Base-by-base conservation (phyloP, 176 grass and related monocot genomes). In the maize (Zea mays) region DNA sequence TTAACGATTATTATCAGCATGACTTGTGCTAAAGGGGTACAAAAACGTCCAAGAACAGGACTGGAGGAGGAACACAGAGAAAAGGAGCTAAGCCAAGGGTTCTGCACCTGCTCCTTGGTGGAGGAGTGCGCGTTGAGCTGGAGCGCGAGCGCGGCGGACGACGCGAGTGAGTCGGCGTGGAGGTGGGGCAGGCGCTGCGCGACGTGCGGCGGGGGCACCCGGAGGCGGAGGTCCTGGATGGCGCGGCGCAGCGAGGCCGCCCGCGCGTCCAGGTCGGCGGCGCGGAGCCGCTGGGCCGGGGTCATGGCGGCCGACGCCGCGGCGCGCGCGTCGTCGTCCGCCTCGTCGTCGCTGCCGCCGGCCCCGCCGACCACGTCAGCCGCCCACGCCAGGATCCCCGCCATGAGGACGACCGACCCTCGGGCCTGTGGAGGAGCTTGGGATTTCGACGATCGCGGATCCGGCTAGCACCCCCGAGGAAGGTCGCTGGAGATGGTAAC, bases 161-260 rank as follows among this genome's bases (percentile, higher is more conserved):
- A 98, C n/a, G 95, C 95, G 60, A 94, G 59, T 48, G 94, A 93
- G 82, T 97, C 86, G 49, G 94, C 94, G 72, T 91, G 94, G 75
- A 97, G 90, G 85, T 97, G 88, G 10, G 94, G 90, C 42, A 97
- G 86, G 1, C 90, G 84, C 84, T 91, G 94, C 37, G 94, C 82
- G 49, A 97, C 83, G 82, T 97, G 86, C 14, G 86, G 81, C 21
- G 90, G 90, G 9, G 94, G 94, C 66, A 97, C 92, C 49, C 88
- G 82, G 74, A 89, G 79, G 62, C 90, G 90, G 38, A 97, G 86
- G 65, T 93, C 94, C 82, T 91, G 88, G 88, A 91, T 97, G 70
- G 82, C 84, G 50, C 90, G 86, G 34, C 88, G 78, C 75, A 93
- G 82, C 50, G 84, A 86, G 8, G 84, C 72, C 15, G 90, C 90